Evolutionary conservation across 345 rosid genomes (phyloP).

Genomic region (Brassica juncea): DNA sequence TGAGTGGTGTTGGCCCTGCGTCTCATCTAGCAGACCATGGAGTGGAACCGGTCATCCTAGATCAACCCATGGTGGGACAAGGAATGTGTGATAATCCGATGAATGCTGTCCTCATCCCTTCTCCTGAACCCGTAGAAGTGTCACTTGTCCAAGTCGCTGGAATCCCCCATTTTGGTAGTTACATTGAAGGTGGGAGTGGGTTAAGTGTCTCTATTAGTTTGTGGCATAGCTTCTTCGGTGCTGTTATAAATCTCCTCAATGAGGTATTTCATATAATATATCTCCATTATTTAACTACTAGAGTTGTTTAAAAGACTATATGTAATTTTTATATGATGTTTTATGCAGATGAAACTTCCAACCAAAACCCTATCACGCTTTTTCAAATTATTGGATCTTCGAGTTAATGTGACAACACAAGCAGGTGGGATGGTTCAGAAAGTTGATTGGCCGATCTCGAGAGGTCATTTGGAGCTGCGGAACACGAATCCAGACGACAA

Average conservation of each 20-base stretch:
- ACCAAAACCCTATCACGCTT: slow-evolving; percentile 1
- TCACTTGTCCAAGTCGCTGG: slow-evolving; percentile 67
- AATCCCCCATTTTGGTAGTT: slow-evolving; percentile 51
- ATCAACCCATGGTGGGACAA: slow-evolving; percentile 71
- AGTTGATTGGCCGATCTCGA: neutral
- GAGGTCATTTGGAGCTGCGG: slow-evolving; percentile 8
- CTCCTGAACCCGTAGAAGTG: slow-evolving; percentile 57
- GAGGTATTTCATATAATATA: slow-evolving; percentile 40
- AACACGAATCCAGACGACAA: slow-evolving; percentile 10
- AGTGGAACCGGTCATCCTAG: slow-evolving; percentile 46
- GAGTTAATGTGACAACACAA: neutral
- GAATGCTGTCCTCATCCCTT: slow-evolving; percentile 61
- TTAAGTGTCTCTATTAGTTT: slow-evolving; percentile 46
- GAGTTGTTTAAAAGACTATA: neutral
- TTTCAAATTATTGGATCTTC: neutral
- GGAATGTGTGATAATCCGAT: slow-evolving; percentile 80
- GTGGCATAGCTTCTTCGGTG: slow-evolving; percentile 39
- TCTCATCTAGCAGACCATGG: slow-evolving; percentile 46
- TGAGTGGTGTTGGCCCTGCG: slow-evolving; percentile 73
- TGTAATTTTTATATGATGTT: neutral
- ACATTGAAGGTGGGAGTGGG: slow-evolving; percentile 59
- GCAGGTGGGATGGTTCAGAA: neutral
- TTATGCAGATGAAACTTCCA: slow-evolving; percentile 10
- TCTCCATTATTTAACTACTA: neutral
- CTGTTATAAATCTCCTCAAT: slow-evolving; percentile 35